Evolutionary conservation across 1,284 basidiomycete genomes (phyloP), one percentile per base, ranked within the genome.

Genomic region (Flammula alnicola): DNA sequence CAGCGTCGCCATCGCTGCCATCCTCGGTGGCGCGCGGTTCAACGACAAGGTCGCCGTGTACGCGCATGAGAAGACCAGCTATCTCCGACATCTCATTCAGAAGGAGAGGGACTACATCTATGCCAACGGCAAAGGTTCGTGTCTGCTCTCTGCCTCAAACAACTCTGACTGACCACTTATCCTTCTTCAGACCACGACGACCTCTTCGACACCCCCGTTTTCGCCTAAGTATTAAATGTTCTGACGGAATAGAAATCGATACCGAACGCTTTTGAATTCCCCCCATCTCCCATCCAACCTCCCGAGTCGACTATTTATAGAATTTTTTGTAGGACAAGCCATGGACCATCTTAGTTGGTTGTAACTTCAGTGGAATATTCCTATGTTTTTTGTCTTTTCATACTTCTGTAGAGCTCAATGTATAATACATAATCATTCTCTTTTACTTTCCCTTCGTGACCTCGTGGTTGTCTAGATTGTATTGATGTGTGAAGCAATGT

Each of bases 51-150:
- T 87, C 2, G 74, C 79, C 12, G 74, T 78, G 2, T 71, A 71
- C 49, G 76, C 83, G 6, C 83, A 87, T 52, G 70, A 76, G 58
- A 64, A 70, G 43, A 76, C 79, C 52, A 79, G 75, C 41, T 68
- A 71, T 46, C 63, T 87, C 43, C 72, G 77, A 66, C 85, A 87
- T 55, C 64, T 80, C 38, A 76, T 71, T 5, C 66, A 73, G 56
- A 82, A 80, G 62, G 81, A 81, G 57, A 74, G 63, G 44, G 74
- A 81, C 10, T 86, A 80, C 56, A 81, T 85, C 32, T 73, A 73
- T 44, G 65, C 66, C 22, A 68, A 83, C 57, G 83, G 84, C 11
- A 75, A 73, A 74, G 84, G 83, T 78, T 22, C 25, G 64, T 51
- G 16, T 27, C 8, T 16, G 5, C 8, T 11, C 33, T 36, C 43